These are phyloP conservation scores for Leishmania amazonensis DNA, from an alignment of 208 protist genomes.

Conservation along the genomic window DNA sequence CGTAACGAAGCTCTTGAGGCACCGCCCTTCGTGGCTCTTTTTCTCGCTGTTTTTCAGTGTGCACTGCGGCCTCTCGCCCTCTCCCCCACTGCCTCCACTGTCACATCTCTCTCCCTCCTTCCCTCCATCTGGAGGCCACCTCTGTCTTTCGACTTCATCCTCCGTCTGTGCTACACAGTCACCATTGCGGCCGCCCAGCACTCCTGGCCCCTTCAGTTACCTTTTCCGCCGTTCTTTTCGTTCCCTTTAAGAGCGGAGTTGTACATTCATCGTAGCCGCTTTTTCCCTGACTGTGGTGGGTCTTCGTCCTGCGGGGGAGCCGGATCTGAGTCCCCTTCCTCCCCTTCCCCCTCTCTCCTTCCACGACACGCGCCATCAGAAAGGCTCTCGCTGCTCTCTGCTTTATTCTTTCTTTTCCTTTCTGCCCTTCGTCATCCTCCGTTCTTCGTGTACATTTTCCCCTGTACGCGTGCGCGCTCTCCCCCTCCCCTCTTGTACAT, in stretches of 20 bases:
- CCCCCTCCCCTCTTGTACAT: neutral
- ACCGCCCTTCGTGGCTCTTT: neutral
- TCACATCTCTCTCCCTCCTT: neutral
- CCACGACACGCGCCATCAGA: neutral
- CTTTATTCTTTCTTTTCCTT: neutral
- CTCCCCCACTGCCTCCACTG: neutral
- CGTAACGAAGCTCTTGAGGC: neutral
- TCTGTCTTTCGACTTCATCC: neutral
- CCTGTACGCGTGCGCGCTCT: neutral
- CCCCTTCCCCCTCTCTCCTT: neutral
- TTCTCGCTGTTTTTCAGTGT: neutral
- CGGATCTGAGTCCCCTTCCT: neutral
- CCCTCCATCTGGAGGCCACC: neutral
- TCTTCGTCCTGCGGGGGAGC: neutral
- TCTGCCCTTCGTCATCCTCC: neutral
- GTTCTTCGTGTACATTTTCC: neutral
- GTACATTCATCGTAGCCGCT: neutral
- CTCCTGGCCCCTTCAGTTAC: neutral
- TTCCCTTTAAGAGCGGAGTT: neutral
- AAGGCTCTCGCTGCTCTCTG: constrained; percentile 4
- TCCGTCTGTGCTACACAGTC: neutral
- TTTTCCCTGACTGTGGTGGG: neutral
- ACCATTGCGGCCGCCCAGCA: neutral
- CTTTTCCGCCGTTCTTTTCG: neutral
- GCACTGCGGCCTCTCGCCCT: neutral